These are phyloP conservation scores for Heimioporus sp. DNA, from an alignment of 768 basidiomycete genomes.

Conservation along the genomic window DNA sequence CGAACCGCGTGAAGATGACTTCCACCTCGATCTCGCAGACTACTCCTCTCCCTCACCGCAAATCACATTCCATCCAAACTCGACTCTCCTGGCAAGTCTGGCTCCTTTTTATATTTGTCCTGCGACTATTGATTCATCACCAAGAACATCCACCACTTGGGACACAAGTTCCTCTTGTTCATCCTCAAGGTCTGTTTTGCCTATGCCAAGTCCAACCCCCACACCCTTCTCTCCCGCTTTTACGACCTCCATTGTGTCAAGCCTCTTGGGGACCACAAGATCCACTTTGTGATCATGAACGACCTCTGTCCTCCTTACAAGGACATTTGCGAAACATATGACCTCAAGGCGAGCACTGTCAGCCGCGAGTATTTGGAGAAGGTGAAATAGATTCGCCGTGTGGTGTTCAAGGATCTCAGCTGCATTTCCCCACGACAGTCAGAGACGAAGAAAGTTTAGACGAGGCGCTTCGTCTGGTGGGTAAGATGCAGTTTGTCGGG, in stretches of 20 bases:
- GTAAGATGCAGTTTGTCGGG: too few species aligned
- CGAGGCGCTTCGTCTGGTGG: too few species aligned
- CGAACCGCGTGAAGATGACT: constrained; percentile 89
- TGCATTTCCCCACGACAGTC: too few species aligned
- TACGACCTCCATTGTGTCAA: constrained; percentile 98
- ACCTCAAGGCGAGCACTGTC: constrained; percentile 92
- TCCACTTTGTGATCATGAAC: constrained; percentile 99
- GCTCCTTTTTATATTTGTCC: constrained; percentile 99
- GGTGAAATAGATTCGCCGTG: constrained; percentile 74
- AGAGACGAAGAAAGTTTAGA: too few species aligned
- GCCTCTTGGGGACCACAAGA: constrained; percentile 88
- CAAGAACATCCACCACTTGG: constrained; percentile 94
- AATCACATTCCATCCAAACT: constrained; percentile 98
- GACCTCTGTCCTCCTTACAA: constrained; percentile 97
- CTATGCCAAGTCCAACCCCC: constrained; percentile 87
- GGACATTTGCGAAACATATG: constrained; percentile 97
- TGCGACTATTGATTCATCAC: constrained; percentile 99
- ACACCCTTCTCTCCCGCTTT: constrained; percentile 90
- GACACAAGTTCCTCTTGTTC: constrained; percentile 88
- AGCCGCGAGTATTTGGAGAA: constrained; percentile 87
- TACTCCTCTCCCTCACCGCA: constrained; percentile 94
- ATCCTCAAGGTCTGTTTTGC: constrained; percentile 83
- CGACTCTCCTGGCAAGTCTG: constrained; percentile 97
- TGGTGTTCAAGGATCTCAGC: constrained; percentile 93
- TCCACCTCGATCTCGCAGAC: constrained; percentile 95